These are phyloP conservation scores for Caryopteris hybrid DNA, from an alignment of 305 asterid species.

Conservation along the genomic window DNA sequence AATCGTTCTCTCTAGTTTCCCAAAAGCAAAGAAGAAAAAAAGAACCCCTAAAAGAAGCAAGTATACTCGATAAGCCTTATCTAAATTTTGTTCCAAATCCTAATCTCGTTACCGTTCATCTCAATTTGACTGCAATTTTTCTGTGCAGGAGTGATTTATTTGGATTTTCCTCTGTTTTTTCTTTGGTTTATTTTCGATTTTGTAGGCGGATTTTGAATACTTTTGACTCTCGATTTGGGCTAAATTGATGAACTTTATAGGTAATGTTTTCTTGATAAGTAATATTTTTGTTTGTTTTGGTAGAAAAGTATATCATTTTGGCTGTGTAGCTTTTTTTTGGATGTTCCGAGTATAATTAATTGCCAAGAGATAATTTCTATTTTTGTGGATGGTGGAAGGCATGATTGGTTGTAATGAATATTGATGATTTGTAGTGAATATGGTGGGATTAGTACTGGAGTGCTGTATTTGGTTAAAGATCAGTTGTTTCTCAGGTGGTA, in stretches of 20 bases:
- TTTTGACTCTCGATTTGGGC: constrained; percentile 18
- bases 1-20: background rate
- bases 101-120: background rate
- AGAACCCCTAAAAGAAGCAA: constrained; percentile 10
- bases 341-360: background rate
- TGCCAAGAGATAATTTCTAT: constrained; percentile 1
- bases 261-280: constrained; percentile 10
- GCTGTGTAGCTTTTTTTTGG: background rate
- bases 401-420: constrained; percentile 6
- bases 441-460: background rate
- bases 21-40: constrained; percentile 5
- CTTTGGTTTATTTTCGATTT: background rate
- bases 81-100: constrained; percentile 21
- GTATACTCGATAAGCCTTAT: constrained; percentile 31
- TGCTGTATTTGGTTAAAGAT: constrained; percentile 7
- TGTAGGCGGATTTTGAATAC: constrained; percentile 12
- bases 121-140: background rate
- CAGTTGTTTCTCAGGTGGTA: constrained; percentile 7
- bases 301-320: background rate
- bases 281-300: background rate
- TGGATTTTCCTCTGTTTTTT: constrained; percentile 8
- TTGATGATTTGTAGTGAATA: constrained; percentile 7
- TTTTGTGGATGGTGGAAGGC: background rate
- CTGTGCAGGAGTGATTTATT: constrained; percentile 9
- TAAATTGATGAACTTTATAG: constrained; percentile 15